Conservation (phyloP, 495 filamentous ascomycete genomes). For the Penicillium bialowiezense region DNA sequence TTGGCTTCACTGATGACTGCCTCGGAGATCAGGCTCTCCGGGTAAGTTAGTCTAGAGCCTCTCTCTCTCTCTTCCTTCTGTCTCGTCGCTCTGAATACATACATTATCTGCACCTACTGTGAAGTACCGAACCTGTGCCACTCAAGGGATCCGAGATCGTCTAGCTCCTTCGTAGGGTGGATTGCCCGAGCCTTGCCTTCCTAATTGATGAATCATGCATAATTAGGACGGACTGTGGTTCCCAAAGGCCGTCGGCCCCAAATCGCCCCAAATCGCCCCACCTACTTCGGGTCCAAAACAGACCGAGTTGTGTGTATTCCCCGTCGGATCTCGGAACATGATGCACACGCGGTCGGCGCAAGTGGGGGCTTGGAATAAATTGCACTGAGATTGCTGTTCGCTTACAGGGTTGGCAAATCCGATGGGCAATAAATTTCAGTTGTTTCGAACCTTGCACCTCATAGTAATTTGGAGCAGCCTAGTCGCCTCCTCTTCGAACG, state of each 20-base stretch:
- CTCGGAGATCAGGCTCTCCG: too few relatives aligned
- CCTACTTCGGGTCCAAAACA: conserved; percentile 1
- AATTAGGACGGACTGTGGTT: neutral
- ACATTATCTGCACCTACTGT: neutral
- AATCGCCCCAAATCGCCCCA: neutral
- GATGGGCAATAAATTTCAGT: neutral
- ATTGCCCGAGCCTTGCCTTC: neutral
- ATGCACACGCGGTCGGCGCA: neutral
- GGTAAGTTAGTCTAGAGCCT: too few relatives aligned
- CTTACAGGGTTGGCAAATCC: neutral
- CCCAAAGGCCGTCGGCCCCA: neutral
- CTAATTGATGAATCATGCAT: neutral
- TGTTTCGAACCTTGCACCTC: neutral
- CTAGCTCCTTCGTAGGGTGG: neutral
- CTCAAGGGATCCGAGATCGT: neutral
- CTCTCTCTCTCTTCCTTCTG: too few relatives aligned
- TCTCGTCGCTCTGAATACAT: too few relatives aligned
- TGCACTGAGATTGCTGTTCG: neutral
- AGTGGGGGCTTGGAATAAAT: neutral
- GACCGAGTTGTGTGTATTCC: conserved; percentile 1
- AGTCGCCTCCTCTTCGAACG: neutral
- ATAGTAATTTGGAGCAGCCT: neutral
- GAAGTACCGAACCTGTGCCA: neutral
- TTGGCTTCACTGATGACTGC: too few relatives aligned
- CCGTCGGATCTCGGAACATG: neutral